Conservation (phyloP, 1,139 yeast species). For the Geotrichum armillariae region DNA sequence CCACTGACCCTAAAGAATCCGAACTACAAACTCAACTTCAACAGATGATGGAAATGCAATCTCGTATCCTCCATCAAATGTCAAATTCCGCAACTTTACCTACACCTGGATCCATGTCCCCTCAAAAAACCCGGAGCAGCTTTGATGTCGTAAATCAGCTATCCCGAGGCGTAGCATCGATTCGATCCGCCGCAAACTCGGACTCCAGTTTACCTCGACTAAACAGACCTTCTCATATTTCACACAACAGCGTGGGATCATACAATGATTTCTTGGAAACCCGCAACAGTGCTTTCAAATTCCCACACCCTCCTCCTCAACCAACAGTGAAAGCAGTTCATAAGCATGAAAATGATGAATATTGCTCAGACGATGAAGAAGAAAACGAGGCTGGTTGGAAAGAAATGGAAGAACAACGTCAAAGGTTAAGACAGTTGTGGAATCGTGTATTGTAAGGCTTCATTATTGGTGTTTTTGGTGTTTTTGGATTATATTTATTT, state of each 20-base stretch:
- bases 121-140: slow-evolving; percentile 15
- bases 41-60: slow-evolving; percentile 27
- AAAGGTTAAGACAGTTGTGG: slow-evolving; percentile 18
- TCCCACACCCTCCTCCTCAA: not conserved
- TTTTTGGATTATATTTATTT: too few species aligned
- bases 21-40: slow-evolving; percentile 27
- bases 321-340: not conserved
- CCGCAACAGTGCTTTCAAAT: not conserved
- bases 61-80: slow-evolving; percentile 27
- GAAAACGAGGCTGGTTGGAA: slow-evolving; percentile 22
- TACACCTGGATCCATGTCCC: not conserved
- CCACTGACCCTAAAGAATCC: not conserved
- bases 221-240: slow-evolving; percentile 5
- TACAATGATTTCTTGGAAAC: not conserved
- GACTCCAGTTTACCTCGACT: slow-evolving; percentile 18
- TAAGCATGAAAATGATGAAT: not conserved
- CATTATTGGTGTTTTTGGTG: too few species aligned
- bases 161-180: slow-evolving; percentile 28
- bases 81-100: slow-evolving; percentile 5
- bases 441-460: too few species aligned
- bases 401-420: slow-evolving; percentile 14
- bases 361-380: slow-evolving; percentile 20
- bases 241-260: slow-evolving; percentile 6
- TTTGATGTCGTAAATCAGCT: slow-evolving; percentile 14
- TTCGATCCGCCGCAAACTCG: slow-evolving; percentile 30